Evolutionary conservation across 257 asterid species (phyloP).

Genomic region (Paulownia fortunei): DNA sequence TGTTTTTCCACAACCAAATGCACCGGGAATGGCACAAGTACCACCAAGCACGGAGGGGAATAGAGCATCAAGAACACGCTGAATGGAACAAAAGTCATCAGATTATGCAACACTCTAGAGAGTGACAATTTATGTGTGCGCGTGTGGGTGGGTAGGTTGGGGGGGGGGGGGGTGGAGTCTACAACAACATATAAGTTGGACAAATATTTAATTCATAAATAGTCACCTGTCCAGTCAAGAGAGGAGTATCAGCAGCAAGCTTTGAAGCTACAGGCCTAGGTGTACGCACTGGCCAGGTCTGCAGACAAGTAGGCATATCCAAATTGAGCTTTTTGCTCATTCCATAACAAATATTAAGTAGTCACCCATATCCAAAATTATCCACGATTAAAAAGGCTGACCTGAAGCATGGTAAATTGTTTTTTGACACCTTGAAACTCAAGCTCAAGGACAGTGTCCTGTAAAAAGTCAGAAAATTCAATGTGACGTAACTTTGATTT

Average conservation of each 20-base stretch:
- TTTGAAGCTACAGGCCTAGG: conserved; percentile 97
- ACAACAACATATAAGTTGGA: not conserved
- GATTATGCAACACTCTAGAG: conserved; percentile 22
- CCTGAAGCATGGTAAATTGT: conserved; percentile 97
- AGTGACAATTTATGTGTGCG: conserved; percentile 8
- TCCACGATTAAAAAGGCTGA: conserved; percentile 32
- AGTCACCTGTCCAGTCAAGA: conserved; percentile 97
- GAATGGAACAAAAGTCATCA: conserved; percentile 43
- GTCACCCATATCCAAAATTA: conserved; percentile 14
- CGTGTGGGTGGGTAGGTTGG: not conserved
- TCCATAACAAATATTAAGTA: conserved; percentile 15
- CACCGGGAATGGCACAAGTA: conserved; percentile 99
- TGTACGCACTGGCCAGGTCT: conserved; percentile 98
- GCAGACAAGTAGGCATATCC: conserved; percentile 39
- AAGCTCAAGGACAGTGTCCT: conserved; percentile 99
- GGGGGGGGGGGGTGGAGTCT: not conserved
- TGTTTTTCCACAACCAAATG: conserved; percentile 99
- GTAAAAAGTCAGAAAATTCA: conserved; percentile 43
- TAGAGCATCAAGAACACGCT: conserved; percentile 99
- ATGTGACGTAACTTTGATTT: conserved; percentile 4
- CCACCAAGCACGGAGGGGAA: conserved; percentile 99
- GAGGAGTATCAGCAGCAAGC: conserved; percentile 99
- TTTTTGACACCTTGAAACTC: conserved; percentile 98
- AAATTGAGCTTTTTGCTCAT: conserved; percentile 29
- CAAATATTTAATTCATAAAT: conserved; percentile 7